These are phyloP conservation scores for Gossypium herbaceum DNA, from an alignment of 345 rosid genomes.

Conservation along the genomic window DNA sequence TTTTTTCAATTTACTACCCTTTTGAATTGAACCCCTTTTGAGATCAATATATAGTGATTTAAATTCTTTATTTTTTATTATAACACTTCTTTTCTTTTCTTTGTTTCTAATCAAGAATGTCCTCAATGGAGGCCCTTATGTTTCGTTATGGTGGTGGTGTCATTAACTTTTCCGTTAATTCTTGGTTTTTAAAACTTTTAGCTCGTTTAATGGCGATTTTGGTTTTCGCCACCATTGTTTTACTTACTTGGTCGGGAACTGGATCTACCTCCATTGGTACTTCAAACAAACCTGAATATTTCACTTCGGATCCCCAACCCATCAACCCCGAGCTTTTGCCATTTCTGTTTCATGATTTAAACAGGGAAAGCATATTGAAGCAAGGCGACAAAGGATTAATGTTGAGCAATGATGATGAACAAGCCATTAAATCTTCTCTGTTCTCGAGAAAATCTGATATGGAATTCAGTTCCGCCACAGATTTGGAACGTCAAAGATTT, in stretches of 20 bases:
- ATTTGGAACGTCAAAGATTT: constrained; percentile 38
- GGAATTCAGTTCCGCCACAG: constrained; percentile 34
- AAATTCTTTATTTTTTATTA: too few species aligned
- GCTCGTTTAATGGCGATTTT: constrained; percentile 16
- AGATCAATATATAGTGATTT: too few species aligned
- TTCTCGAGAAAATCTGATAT: constrained; percentile 27
- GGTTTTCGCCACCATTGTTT: constrained; percentile 36
- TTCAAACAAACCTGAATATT: constrained; percentile 4
- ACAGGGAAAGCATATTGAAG: constrained; percentile 50
- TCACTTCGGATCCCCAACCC: background rate
- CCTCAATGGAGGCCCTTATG: too few species aligned
- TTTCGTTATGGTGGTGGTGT: too few species aligned
- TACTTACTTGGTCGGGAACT: constrained; percentile 33
- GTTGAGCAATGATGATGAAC: constrained; percentile 29
- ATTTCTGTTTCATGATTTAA: constrained; percentile 42
- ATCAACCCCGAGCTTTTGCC: constrained; percentile 27
- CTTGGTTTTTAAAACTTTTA: too few species aligned
- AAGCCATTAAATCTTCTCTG: constrained; percentile 23
- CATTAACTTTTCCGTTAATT: too few species aligned
- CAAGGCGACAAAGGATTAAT: constrained; percentile 39
- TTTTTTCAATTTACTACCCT: too few species aligned
- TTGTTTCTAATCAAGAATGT: too few species aligned
- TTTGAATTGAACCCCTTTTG: too few species aligned
- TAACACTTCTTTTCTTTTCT: too few species aligned
- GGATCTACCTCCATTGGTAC: background rate